Conservation (phyloP, 345 rosid species). For the Draba incana region DNA sequence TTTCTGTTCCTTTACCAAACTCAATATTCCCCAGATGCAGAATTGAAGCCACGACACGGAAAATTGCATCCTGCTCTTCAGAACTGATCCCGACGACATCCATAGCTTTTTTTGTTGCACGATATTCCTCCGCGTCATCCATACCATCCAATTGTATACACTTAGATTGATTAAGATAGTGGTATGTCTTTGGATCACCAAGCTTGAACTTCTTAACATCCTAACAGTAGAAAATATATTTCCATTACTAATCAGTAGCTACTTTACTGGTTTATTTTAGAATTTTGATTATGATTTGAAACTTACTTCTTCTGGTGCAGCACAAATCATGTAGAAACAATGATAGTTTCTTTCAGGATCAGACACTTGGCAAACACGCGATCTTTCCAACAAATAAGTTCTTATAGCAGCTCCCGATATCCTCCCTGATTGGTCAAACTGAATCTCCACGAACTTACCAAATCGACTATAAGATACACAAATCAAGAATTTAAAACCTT, state of each 20-base stretch:
- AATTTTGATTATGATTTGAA: conserved; percentile 4
- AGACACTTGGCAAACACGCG: conserved; percentile 98
- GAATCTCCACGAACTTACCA: conserved; percentile 99
- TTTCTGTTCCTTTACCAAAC: conserved; percentile 87
- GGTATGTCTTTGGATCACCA: conserved; percentile 83
- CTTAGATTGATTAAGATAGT: conserved; percentile 96
- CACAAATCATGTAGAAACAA: conserved; percentile 99
- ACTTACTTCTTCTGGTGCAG: conserved; percentile 92
- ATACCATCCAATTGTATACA: conserved; percentile 79
- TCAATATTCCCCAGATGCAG: conserved; percentile 97
- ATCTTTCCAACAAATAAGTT: conserved; percentile 97
- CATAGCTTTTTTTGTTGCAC: conserved; percentile 90
- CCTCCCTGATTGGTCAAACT: conserved; percentile 81
- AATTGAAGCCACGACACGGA: conserved; percentile 89
- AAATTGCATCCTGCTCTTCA: conserved; percentile 93
- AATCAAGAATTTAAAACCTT: conserved; percentile 12
- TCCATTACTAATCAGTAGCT: not conserved
- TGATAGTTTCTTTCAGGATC: conserved; percentile 99
- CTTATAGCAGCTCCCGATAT: conserved; percentile 99
- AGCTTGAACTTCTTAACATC: conserved; percentile 78
- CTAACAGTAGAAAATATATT: conserved; percentile 48
- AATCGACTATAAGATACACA: conserved; percentile 68
- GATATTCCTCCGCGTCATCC: conserved; percentile 84
- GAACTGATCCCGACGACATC: conserved; percentile 89
- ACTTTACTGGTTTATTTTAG: not conserved